Conservation (phyloP, 2,329 filamentous ascomycete genomes). For the Geosmithia flava region DNA sequence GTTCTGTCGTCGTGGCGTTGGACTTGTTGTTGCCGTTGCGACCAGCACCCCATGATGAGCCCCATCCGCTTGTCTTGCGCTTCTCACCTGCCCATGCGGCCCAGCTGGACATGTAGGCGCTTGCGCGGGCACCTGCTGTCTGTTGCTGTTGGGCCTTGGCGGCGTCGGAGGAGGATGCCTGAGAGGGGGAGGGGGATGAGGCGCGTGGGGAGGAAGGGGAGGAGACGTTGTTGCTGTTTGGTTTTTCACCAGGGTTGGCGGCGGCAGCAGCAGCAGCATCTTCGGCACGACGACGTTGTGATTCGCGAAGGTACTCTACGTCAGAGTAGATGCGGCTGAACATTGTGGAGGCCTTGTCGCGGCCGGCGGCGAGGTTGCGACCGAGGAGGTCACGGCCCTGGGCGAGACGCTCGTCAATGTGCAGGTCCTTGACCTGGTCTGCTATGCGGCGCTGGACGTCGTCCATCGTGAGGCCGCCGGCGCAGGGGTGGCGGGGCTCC, state of each 20-base stretch:
- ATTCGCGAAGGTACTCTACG: constrained; percentile 53
- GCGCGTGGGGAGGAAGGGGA: constrained; percentile 5
- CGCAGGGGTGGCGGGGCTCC: constrained; percentile 85
- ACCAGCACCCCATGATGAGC: constrained; percentile 22
- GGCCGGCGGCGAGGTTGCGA: constrained; percentile 78
- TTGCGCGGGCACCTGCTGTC: constrained; percentile 41
- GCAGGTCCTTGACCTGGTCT: constrained; percentile 85
- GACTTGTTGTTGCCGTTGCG: constrained; percentile 10
- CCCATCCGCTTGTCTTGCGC: constrained; percentile 42
- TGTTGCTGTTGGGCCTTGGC: constrained; percentile 32
- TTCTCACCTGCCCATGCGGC: constrained; percentile 65
- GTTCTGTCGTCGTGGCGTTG: too few relatives aligned
- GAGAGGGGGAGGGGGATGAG: constrained; percentile 10
- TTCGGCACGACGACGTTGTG: constrained; percentile 28
- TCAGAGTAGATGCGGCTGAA: constrained; percentile 86
- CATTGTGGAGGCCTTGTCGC: constrained; percentile 75
- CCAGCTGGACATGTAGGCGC: constrained; percentile 58
- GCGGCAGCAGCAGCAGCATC: constrained; percentile 16
- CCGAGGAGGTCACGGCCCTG: constrained; percentile 75
- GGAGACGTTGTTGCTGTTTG: constrained; percentile 1
- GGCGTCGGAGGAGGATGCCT: constrained; percentile 11
- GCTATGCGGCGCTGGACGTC: constrained; percentile 84
- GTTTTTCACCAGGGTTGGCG: constrained; percentile 1
- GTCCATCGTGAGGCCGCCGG: constrained; percentile 83
- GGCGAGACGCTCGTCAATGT: constrained; percentile 81